phyloP scores from a whole-genome alignment of 306 rosid species.

The Vigna trinervia region DNA sequence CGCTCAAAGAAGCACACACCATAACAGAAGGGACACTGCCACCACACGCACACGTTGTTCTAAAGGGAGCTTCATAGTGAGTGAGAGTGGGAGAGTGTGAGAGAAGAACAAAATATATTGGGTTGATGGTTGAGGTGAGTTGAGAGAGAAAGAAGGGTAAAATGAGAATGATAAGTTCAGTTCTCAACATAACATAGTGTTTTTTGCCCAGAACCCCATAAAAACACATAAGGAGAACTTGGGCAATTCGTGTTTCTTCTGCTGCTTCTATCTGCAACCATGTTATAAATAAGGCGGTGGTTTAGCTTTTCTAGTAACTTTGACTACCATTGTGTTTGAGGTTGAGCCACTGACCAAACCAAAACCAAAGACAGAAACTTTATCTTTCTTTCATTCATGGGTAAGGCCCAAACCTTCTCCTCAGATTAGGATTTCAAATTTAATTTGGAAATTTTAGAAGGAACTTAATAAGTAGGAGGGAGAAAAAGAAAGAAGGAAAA shows the following conservation, averaged over 20 bases:
- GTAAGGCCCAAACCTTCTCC: conserved; percentile 49
- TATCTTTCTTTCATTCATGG: conserved; percentile 43
- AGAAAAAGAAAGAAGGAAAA: neutral
- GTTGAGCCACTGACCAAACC: neutral
- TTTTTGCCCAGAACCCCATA: conserved; percentile 51
- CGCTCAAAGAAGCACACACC: conserved; percentile 46
- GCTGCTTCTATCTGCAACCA: conserved; percentile 19
- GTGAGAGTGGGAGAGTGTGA: neutral
- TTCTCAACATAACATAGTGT: conserved; percentile 40
- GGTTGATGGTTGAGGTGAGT: neutral
- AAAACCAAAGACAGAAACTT: neutral
- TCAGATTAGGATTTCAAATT: conserved; percentile 43
- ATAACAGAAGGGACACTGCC: neutral
- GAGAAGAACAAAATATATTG: conserved; percentile 34
- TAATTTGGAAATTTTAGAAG: conserved; percentile 24
- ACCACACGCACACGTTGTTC: neutral
- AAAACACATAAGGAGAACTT: conserved; percentile 31
- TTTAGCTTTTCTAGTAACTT: conserved; percentile 59
- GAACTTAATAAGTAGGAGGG: neutral
- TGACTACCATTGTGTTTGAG: conserved; percentile 36
- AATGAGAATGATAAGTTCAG: conserved; percentile 17
- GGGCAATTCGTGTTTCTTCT: conserved; percentile 23
- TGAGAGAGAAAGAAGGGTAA: neutral
- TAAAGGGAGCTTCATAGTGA: neutral
- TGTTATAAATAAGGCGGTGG: conserved; percentile 54